Evolutionary conservation across 2,329 filamentous ascomycete genomes (phyloP), one percentile per base, ranked within the genome.

Genomic region (Paecilomyces sp.): DNA sequence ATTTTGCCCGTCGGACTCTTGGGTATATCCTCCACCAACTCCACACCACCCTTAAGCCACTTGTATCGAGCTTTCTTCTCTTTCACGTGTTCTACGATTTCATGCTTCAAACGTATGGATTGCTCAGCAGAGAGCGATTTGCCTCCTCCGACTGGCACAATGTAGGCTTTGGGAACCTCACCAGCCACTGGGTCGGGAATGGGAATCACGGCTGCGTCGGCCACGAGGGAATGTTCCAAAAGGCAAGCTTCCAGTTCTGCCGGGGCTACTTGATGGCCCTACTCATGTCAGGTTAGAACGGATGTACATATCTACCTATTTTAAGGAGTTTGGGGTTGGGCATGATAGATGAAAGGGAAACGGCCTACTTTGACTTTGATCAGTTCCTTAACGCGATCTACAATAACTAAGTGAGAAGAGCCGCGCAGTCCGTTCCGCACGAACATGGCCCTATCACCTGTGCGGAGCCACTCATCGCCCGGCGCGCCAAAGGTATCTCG

Each of bases 401-500:
- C 72, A 54, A 80, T 75, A 52, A 79, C 79, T 56, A 78, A 71
- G 59, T 66, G 66, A 54, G 65, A 63, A 36, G 60, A 58, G 13
- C 62, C 62, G 15, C 63, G 60, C 4, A 59, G 55, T 25, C 60
- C 63, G 33, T 56, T 57, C 55, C 58, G 56, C 12, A 67, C 51
- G 15, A 67, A 57, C 3, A 60, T 65, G 33, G 63, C 62, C 22
- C 22, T 22, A 65, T 66, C 56, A 0, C 70, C 70, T 11, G 70
- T 72, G 4, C 66, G 57, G 30, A 73, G 47, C 69, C 69, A 73
- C 2, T 64, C 62, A 28, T 69, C 62, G 7, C 12, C 12, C 22
- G 55, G 24, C 67, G 89, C 94, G 22, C 22, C 22, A 22, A 22
- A 22, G 0, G 90, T 92, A 71, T 92, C 89, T 54, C 81, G 78